phyloP scores from a whole-genome alignment of 2,329 filamentous ascomycete genomes.

The Emericellopsis cladophorae region DNA sequence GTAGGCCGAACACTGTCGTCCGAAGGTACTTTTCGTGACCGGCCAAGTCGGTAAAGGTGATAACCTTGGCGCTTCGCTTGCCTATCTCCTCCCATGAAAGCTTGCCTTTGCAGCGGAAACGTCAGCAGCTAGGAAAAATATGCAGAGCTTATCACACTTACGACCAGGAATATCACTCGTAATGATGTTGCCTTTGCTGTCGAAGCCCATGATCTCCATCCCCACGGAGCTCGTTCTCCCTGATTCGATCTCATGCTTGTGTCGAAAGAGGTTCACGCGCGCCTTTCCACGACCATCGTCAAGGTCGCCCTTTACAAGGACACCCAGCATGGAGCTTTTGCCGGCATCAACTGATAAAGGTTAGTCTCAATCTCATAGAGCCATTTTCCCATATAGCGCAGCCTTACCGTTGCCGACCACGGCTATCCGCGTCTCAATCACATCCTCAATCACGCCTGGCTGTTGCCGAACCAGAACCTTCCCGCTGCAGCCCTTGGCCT shows the following conservation, averaged over 20 bases:
- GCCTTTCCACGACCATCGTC: conserved; percentile 92
- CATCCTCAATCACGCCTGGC: conserved; percentile 65
- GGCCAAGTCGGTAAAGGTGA: conserved; percentile 89
- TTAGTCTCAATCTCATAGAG: conserved; percentile 4
- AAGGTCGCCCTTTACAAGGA: conserved; percentile 87
- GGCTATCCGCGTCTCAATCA: conserved; percentile 91
- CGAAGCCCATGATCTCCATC: conserved; percentile 98
- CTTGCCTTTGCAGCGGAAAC: conserved; percentile 25
- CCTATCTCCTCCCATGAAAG: conserved; percentile 98
- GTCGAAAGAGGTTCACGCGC: conserved; percentile 88
- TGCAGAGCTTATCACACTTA: conserved; percentile 25
- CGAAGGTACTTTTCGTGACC: conserved; percentile 92
- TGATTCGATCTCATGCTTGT: conserved; percentile 96
- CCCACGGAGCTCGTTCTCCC: conserved; percentile 92
- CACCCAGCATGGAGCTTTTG: conserved; percentile 91
- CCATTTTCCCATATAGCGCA: background rate
- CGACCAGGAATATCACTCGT: conserved; percentile 72
- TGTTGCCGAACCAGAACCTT: conserved; percentile 73
- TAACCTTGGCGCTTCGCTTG: conserved; percentile 87
- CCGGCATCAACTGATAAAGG: conserved; percentile 70
- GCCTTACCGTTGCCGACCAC: conserved; percentile 77
- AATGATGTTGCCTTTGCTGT: conserved; percentile 73
- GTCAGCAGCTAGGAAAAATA: background rate
- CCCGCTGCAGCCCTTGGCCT: conserved; percentile 65
- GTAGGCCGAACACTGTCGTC: conserved; percentile 88